phyloP scores from a whole-genome alignment of 164 flowering plant genomes.

The Litsea cubeba region DNA sequence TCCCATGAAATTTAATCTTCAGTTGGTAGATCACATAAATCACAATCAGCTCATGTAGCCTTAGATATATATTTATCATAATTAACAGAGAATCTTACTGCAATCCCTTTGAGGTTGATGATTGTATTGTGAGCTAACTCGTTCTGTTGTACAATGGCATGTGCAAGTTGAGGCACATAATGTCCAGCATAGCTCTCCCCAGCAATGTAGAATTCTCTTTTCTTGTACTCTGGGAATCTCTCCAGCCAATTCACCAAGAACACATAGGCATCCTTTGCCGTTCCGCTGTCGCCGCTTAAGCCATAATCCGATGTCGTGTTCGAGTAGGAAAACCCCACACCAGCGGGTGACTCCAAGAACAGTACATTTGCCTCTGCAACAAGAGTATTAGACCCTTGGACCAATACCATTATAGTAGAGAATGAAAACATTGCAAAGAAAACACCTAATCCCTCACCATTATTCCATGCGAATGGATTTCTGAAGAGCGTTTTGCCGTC shows the following conservation, averaged over 20 bases:
- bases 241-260: conserved; percentile 89
- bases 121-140: conserved; percentile 23
- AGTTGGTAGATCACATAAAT: too few relatives aligned
- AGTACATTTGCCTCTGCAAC: conserved; percentile 57
- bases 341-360: conserved; percentile 69
- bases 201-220: conserved; percentile 81
- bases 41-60: too few relatives aligned
- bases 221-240: conserved; percentile 91
- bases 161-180: conserved; percentile 69
- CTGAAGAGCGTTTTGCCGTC: conserved; percentile 55
- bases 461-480: conserved; percentile 63
- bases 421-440: not conserved
- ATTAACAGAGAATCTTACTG: conserved; percentile 25
- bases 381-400: not conserved
- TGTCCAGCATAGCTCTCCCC: conserved; percentile 99
- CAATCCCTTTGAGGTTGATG: conserved; percentile 55
- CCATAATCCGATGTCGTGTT: conserved; percentile 48
- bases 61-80: too few relatives aligned
- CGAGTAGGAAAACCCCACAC: conserved; percentile 72
- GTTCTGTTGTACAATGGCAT: conserved; percentile 45
- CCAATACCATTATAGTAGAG: not conserved
- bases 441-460: conserved; percentile 26
- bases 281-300: conserved; percentile 40
- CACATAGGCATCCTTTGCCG: conserved; percentile 82
- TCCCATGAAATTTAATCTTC: not conserved